Evolutionary conservation across 371 early-diverging fungal genomes (phyloP).

Genomic region (Mortierella sp.): DNA sequence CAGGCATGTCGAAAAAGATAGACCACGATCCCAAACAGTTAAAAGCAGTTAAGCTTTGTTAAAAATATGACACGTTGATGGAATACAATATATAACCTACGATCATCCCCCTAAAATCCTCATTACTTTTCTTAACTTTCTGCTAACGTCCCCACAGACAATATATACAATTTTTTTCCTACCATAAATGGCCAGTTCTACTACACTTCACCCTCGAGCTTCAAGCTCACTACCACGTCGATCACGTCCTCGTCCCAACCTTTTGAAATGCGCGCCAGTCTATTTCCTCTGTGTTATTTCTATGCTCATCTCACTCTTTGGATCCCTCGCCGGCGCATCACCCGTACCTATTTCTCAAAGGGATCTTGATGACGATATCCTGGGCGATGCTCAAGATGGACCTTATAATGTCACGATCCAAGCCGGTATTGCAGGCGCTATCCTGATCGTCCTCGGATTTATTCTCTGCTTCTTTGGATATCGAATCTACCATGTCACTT

Average conservation of each 20-base stretch:
- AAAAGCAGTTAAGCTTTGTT: background rate
- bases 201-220: background rate
- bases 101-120: too few relatives aligned
- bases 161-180: background rate
- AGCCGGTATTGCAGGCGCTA: conserved; percentile 68
- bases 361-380: conserved; percentile 1
- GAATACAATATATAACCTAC: too few relatives aligned
- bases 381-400: conserved; percentile 18
- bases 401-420: conserved; percentile 60
- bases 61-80: too few relatives aligned
- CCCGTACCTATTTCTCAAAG: conserved; percentile 9
- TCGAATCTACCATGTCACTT: conserved; percentile 62
- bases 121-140: background rate
- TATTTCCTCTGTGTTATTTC: conserved; percentile 25
- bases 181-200: background rate
- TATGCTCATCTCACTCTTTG: conserved; percentile 18
- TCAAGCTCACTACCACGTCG: conserved; percentile 19
- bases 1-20: background rate
- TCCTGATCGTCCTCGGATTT: conserved; percentile 73
- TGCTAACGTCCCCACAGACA: background rate
- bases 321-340: conserved; percentile 22
- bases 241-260: background rate
- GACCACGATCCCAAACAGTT: background rate
- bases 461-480: conserved; percentile 74
- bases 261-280: conserved; percentile 7